Base-by-base conservation (phyloP, 257 asterid genomes). In the Pogostemon cablin region DNA sequence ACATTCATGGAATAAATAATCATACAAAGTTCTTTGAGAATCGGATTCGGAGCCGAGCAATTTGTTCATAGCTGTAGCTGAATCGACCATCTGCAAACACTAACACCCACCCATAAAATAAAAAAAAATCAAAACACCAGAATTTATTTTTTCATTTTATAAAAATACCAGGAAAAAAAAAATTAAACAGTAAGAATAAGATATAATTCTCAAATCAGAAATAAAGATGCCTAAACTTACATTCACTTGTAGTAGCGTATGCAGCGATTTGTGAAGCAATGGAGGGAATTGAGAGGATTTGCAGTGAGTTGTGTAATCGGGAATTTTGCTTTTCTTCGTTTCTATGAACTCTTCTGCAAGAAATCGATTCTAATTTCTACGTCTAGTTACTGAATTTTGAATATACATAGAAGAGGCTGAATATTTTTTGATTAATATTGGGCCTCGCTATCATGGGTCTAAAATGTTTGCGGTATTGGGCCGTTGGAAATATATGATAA, bases 21-120 rank as follows among this genome's bases (percentile, higher is more conserved):
- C 86, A 11, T 87, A 91, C 99, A 77, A 77, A 7, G 99, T 93
- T 79, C 98, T 84, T 62, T 91, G 95, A 57, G 86, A 76, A 76
- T 85, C 95, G 25, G 85, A 75, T 68, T 85, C 91, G 35, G 95
- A 79, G 55, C 85, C 79, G 41, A 88, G 73, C 75, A 89, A 77
- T 69, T 70, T 84, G 61, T 57, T 75, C 78, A 79, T 66, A 43
- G 86, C 81, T 54, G 85, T 84, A 64, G 83, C 15, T 64, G 92
- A 86, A 68, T 86, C 88, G 65, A 81, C 76, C 74, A 72, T 62
- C 92, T 86, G 81, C 72, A 67, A 71, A 9, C 38, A 68, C 66
- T 41, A 32, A 62, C 58, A 67, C 67, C 38, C 32, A 25, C 32
- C 32, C 32, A 25, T 25, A 0, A 25, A 25, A 25, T 0, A 58